These are phyloP conservation scores for Neurospora sublineolata DNA, from an alignment of 495 filamentous ascomycete genomes.

Conservation along the genomic window DNA sequence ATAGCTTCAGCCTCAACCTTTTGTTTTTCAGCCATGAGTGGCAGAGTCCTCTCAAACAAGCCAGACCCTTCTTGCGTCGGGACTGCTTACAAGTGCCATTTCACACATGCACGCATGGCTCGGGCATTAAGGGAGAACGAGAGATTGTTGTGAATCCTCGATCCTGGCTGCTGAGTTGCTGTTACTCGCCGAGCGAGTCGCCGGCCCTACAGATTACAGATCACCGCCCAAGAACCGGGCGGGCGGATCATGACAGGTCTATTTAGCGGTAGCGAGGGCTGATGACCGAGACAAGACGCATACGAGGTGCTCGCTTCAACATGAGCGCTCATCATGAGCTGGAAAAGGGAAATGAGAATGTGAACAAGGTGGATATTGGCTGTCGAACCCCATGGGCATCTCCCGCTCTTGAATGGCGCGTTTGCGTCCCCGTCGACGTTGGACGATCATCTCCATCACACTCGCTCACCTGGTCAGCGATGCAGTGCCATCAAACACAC, in stretches of 20 bases:
- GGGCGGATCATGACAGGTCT: not conserved
- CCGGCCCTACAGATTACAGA: not conserved
- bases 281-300: not conserved
- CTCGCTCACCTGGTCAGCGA: not conserved
- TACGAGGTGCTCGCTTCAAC: not conserved
- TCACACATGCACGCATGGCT: not conserved
- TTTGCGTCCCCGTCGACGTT: not conserved
- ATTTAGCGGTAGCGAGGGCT: not conserved
- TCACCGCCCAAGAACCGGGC: not conserved
- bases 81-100: not conserved
- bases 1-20: not conserved
- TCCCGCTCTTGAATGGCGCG: not conserved
- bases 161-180: not conserved
- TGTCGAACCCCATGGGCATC: not conserved
- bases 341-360: not conserved
- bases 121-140: not conserved
- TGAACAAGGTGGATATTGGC: not conserved
- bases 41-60: not conserved
- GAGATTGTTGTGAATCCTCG: not conserved
- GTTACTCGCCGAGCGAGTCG: not conserved
- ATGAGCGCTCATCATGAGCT: not conserved
- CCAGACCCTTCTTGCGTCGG: not conserved
- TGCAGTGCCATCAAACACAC: not conserved
- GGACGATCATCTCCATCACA: not conserved
- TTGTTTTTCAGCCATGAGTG: not conserved